Evolutionary conservation across 305 asterid species (phyloP).

Genomic region (Stenogyne calaminthoides): DNA sequence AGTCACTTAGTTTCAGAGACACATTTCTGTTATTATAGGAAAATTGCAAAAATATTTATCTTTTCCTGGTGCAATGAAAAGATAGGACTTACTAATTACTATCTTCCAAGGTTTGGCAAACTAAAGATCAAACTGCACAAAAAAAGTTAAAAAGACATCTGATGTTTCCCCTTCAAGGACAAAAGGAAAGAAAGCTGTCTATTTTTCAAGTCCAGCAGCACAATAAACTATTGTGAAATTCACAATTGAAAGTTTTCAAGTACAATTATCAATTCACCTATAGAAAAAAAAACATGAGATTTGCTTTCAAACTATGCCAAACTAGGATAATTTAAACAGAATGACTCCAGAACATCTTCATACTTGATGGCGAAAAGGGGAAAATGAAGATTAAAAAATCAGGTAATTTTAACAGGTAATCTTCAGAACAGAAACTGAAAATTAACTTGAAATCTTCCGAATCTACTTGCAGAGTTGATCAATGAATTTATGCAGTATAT

Average conservation of each 20-base stretch:
- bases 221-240: neutral
- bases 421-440: slow-evolving; percentile 15
- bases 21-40: slow-evolving; percentile 14
- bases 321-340: slow-evolving; percentile 18
- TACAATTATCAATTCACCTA: slow-evolving; percentile 4
- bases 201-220: slow-evolving; percentile 11
- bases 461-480: slow-evolving; percentile 28
- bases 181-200: neutral
- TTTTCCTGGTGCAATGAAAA: neutral
- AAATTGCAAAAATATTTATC: slow-evolving; percentile 13
- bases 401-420: slow-evolving; percentile 21
- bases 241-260: neutral
- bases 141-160: slow-evolving; percentile 1
- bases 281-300: slow-evolving; percentile 9
- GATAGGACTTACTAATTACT: neutral
- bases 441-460: slow-evolving; percentile 10
- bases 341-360: neutral
- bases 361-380: neutral
- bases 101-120: slow-evolving; percentile 7
- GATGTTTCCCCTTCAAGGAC: slow-evolving; percentile 8
- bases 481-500: slow-evolving; percentile 17
- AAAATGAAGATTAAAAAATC: slow-evolving; percentile 3
- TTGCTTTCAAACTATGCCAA: slow-evolving; percentile 9
- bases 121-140: slow-evolving; percentile 16
- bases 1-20: slow-evolving; percentile 16